phyloP scores from a whole-genome alignment of 345 rosid genomes.

The Geranium brycei region DNA sequence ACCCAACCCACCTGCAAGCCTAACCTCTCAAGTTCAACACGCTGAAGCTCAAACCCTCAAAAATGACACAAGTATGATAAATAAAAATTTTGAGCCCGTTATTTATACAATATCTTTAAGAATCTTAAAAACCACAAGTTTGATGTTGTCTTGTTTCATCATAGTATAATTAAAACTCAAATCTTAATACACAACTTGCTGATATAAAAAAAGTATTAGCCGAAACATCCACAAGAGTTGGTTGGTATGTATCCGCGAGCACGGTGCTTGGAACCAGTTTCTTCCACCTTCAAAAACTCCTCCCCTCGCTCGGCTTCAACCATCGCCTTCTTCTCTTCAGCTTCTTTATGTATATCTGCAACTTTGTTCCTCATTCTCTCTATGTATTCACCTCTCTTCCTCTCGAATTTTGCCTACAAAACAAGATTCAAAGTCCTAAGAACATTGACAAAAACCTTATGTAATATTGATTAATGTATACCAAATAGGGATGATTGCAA shows the following conservation, averaged over 20 bases:
- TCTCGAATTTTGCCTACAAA: conserved; percentile 41
- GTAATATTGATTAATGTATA: no score
- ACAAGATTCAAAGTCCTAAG: no score
- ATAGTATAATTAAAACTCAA: background rate
- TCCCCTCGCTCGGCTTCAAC: conserved; percentile 37
- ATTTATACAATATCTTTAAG: no score
- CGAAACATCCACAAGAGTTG: conserved; percentile 33
- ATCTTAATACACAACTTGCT: background rate
- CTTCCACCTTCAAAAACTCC: conserved; percentile 30
- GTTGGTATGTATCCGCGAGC: conserved; percentile 31
- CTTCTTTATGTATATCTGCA: conserved; percentile 41
- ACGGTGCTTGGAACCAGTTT: conserved; percentile 35
- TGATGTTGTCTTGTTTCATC: no score
- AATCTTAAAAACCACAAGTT: no score
- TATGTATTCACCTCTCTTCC: conserved; percentile 41
- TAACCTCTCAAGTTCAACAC: no score
- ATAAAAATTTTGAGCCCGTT: no score
- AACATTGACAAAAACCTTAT: no score
- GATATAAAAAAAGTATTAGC: conserved; percentile 6
- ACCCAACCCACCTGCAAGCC: no score
- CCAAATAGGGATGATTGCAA: no score
- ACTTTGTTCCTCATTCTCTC: conserved; percentile 46
- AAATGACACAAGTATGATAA: no score
- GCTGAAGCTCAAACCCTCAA: background rate
- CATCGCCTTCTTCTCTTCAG: conserved; percentile 54